These are phyloP conservation scores for Sphagnum fallax DNA, from an alignment of 228 moss, liverwort and hornwort genomes.

Conservation along the genomic window DNA sequence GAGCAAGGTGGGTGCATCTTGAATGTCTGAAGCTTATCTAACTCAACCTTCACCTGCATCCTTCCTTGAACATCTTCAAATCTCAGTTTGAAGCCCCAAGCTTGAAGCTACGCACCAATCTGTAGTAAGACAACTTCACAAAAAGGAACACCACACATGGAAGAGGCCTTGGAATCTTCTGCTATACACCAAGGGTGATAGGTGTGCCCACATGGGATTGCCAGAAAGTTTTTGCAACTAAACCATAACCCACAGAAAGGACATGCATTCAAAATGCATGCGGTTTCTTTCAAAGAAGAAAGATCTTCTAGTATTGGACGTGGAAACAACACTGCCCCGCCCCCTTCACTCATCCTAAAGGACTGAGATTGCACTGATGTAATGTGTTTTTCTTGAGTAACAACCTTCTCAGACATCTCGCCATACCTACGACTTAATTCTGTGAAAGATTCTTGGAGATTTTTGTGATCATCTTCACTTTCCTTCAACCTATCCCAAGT, in stretches of 20 bases:
- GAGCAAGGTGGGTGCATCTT: too few relatives aligned
- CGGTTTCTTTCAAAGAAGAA: not conserved
- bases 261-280: conserved; percentile 1
- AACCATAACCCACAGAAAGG: conserved; percentile 1
- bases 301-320: not conserved
- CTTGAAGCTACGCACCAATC: too few relatives aligned
- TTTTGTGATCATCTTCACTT: not conserved
- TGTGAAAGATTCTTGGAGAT: not conserved
- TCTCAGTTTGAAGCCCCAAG: too few relatives aligned
- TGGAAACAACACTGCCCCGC: not conserved
- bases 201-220: not conserved
- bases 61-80: too few relatives aligned
- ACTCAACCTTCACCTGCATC: too few relatives aligned
- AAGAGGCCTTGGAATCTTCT: not conserved
- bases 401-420: not conserved
- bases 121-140: too few relatives aligned
- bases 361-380: not conserved
- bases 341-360: not conserved
- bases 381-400: not conserved
- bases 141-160: not conserved
- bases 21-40: too few relatives aligned
- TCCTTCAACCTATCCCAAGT: not conserved
- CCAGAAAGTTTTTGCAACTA: not conserved
- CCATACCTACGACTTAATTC: not conserved
- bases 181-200: conserved; percentile 1